phyloP scores from a whole-genome alignment of 2,329 filamentous ascomycete genomes.

The Apiospora hydei region DNA sequence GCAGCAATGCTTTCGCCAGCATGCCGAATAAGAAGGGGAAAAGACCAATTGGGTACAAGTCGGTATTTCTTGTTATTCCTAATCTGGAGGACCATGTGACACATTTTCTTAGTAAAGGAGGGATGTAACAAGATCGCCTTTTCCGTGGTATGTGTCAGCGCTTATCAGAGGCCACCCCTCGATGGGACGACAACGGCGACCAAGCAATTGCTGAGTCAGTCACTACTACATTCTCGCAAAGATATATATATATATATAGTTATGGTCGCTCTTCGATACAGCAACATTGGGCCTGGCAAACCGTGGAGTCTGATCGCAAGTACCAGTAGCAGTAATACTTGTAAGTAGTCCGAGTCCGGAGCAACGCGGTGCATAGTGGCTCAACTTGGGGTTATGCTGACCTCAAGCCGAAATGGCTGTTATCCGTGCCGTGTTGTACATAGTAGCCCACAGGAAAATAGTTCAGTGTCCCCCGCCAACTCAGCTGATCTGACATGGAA shows the following conservation, averaged over 20 bases:
- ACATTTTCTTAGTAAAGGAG: neutral
- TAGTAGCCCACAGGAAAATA: too few species aligned
- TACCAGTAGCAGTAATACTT: neutral
- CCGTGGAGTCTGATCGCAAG: neutral
- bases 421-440: too few species aligned
- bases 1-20: neutral
- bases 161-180: neutral
- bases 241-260: too few species aligned
- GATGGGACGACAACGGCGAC: neutral
- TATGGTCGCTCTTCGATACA: too few species aligned
- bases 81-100: neutral
- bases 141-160: neutral
- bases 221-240: neutral
- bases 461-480: too few species aligned
- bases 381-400: too few species aligned
- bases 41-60: neutral
- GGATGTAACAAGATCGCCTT: neutral
- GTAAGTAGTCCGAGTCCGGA: too few species aligned
- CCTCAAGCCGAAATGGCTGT: too few species aligned
- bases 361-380: too few species aligned
- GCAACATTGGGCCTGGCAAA: neutral
- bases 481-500: too few species aligned
- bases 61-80: neutral
- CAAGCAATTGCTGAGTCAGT: neutral
- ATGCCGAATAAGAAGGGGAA: neutral